phyloP scores from a whole-genome alignment of 2,329 filamentous ascomycete species.

The Nemania serpens region DNA sequence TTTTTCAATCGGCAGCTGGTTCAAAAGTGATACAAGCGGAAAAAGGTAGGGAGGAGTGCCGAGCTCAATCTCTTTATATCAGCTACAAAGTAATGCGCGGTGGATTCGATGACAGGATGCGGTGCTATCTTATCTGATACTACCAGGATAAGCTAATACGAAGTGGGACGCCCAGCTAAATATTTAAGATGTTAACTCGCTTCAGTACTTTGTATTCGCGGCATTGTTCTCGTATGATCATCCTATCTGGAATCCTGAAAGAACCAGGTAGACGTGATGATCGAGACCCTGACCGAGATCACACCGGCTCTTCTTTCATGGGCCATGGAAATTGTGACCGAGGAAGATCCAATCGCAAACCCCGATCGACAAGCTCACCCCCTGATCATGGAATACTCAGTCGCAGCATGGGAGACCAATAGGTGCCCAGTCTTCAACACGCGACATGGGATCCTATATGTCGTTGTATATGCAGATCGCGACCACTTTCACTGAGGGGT shows the following conservation, averaged over 20 bases:
- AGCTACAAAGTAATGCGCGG: no score
- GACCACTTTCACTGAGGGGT: background rate
- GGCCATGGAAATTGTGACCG: background rate
- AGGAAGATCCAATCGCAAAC: constrained; percentile 8
- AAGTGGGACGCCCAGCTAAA: no score
- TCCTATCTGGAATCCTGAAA: background rate
- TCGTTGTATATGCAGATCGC: constrained; percentile 8
- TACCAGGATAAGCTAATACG: no score
- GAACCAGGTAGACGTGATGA: background rate
- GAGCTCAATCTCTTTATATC: no score
- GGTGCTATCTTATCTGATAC: no score
- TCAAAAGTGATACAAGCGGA: no score
- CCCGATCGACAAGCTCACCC: constrained; percentile 15
- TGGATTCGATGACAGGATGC: no score
- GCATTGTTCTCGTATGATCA: background rate
- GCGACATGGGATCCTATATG: background rate
- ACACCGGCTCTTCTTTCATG: constrained; percentile 1
- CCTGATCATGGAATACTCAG: no score
- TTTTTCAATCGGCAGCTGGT: no score
- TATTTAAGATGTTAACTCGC: background rate
- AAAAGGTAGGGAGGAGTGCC: no score
- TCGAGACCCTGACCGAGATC: background rate
- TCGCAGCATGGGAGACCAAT: no score
- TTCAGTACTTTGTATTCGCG: background rate
- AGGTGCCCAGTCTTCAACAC: background rate